These are phyloP conservation scores for Xylaria sp. DNA, from an alignment of 2,329 filamentous ascomycete genomes.

Conservation along the genomic window DNA sequence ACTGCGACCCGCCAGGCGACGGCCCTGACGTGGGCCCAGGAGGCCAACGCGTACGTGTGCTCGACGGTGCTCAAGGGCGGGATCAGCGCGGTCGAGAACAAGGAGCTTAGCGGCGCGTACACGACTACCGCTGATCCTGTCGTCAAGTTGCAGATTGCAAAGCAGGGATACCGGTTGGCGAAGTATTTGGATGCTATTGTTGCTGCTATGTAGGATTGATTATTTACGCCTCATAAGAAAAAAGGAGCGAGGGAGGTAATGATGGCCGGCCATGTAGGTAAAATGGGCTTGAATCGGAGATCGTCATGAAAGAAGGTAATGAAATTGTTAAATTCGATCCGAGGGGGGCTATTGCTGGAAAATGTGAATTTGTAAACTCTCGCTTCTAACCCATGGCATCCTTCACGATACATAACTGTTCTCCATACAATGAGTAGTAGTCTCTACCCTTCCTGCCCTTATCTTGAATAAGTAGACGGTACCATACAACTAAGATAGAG, in stretches of 20 bases:
- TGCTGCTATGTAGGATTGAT: constrained; percentile 35
- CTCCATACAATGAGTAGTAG: not conserved
- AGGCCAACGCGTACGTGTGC: constrained; percentile 58
- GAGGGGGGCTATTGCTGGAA: not conserved
- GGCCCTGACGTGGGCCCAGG: constrained; percentile 55
- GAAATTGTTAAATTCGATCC: not conserved
- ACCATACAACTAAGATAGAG: not conserved
- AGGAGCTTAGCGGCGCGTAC: constrained; percentile 55
- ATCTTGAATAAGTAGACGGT: not conserved
- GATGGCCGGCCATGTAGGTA: not conserved
- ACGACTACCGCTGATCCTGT: constrained; percentile 54
- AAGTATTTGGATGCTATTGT: constrained; percentile 52
- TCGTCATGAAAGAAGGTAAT: not conserved
- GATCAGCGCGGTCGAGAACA: constrained; percentile 51
- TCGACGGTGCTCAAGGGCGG: constrained; percentile 56
- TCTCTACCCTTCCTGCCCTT: not conserved
- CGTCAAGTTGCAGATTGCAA: constrained; percentile 58
- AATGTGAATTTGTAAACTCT: not conserved
- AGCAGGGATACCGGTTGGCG: constrained; percentile 55
- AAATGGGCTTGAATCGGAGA: not conserved
- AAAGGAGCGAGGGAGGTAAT: not conserved
- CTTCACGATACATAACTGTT: not conserved
- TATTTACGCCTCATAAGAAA: not conserved
- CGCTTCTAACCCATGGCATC: not conserved
- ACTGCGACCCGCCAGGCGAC: constrained; percentile 45